These are phyloP conservation scores for Cordyceps militaris DNA, from an alignment of 2,329 filamentous ascomycete species.

Conservation along the genomic window DNA sequence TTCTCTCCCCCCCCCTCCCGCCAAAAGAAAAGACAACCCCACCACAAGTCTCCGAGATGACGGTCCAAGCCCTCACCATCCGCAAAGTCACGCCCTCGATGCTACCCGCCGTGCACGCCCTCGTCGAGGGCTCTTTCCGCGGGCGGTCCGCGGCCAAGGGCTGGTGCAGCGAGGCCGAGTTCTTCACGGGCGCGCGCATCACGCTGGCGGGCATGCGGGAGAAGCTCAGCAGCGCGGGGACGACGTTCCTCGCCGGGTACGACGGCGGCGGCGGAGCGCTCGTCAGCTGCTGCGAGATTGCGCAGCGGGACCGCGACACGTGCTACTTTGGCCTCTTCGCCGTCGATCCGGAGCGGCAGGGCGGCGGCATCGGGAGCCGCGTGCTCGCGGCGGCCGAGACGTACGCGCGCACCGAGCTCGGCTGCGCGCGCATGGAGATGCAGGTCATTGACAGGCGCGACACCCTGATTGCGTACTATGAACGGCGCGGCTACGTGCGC, in stretches of 20 bases:
- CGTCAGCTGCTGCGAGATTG: slow-evolving; percentile 39
- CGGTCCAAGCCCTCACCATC: slow-evolving; percentile 22
- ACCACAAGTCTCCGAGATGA: neutral
- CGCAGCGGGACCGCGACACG: slow-evolving; percentile 20
- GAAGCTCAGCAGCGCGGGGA: slow-evolving; percentile 34
- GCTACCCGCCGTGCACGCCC: slow-evolving; percentile 25
- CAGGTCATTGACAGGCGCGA: slow-evolving; percentile 34
- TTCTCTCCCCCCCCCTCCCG: too few species aligned
- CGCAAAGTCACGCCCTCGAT: slow-evolving; percentile 30
- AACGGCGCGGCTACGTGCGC: slow-evolving; percentile 33
- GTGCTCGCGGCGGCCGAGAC: slow-evolving; percentile 36
- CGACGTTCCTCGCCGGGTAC: slow-evolving; percentile 31
- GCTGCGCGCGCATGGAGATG: slow-evolving; percentile 34
- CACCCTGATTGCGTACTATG: slow-evolving; percentile 41
- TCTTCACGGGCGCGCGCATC: slow-evolving; percentile 38
- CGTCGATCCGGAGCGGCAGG: slow-evolving; percentile 36
- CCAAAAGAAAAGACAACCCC: too few species aligned
- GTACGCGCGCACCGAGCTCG: slow-evolving; percentile 28
- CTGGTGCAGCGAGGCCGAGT: slow-evolving; percentile 42
- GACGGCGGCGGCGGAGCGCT: slow-evolving; percentile 22
- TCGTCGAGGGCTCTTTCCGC: slow-evolving; percentile 39
- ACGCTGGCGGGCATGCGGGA: slow-evolving; percentile 26
- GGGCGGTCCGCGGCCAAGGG: slow-evolving; percentile 33
- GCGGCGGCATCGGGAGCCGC: slow-evolving; percentile 35
- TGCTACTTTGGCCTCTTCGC: slow-evolving; percentile 44